Base-by-base conservation (phyloP, 495 filamentous ascomycete species). In the Hyaloscypha finlandica region DNA sequence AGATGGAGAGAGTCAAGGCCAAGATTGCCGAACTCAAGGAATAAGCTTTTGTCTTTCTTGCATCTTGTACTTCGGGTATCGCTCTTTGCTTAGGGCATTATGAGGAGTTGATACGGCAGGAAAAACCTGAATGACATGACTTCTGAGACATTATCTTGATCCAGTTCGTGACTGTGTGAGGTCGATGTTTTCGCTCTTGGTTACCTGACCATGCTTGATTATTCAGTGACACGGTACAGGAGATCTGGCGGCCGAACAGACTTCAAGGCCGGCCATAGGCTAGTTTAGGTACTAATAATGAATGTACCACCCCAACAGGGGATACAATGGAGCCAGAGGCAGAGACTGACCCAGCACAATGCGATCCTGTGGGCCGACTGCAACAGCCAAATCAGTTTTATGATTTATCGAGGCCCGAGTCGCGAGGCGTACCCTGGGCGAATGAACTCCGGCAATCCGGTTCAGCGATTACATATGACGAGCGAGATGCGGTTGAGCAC, bases 11-110 rank as follows among this genome's bases (percentile, higher is more conserved):
- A 62, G 88, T 99, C 77, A 84, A 96, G 89, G 86, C 87, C 75
- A 94, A 90, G 86, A 98, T 99, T 83, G 88, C 85, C 72, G 87
- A 86, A 77, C 81, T 91, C 72, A 88, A 84, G 71, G 80, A 74
- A 68, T 69, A 70, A 67, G 37, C 61, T 51, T 20, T 61, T 61
- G 33, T 58, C 52, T 67, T 29, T 58, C 20, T 58, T 16, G 51
- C 32, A 58, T 69, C 39, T 54, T 48, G 61, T 64, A 37, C 60
- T 59, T 54, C 42, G 54, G 48, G 53, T 61, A 58, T 72, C 51
- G 67, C 64, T 61, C 61, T 62, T 57, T 30, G 62, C 12, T 60
- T 59, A 61, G 53, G 59, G 30, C 51, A 56, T 72, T 51, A 68
- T 61, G 66, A 68, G 64, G 67, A 67, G 67, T 67, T 70, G 56